phyloP scores from a whole-genome alignment of 2,329 filamentous ascomycete species.

The Incumbomyces delicatus region DNA sequence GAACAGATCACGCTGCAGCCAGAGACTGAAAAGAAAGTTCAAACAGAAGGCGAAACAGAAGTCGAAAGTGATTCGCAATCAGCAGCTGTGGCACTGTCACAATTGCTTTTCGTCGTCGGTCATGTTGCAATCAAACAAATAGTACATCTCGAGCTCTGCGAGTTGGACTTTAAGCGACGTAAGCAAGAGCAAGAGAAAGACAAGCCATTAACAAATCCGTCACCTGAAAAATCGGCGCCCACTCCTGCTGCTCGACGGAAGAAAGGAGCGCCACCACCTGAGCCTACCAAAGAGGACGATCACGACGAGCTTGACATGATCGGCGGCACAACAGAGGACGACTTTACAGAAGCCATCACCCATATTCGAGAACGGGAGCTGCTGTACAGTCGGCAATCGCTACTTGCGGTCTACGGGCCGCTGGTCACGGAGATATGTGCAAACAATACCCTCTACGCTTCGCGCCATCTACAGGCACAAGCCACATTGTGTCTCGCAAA shows the following conservation, averaged over 20 bases:
- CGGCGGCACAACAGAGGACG: conserved; percentile 88
- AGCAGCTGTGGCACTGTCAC: conserved; percentile 68
- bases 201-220: conserved; percentile 25
- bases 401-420: conserved; percentile 84
- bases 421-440: conserved; percentile 88
- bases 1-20: conserved; percentile 8
- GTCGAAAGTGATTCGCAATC: conserved; percentile 44
- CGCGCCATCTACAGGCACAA: conserved; percentile 82
- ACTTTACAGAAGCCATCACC: conserved; percentile 78
- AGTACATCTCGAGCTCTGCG: conserved; percentile 93
- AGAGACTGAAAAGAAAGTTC: conserved; percentile 10
- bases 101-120: conserved; percentile 87
- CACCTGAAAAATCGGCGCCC: conserved; percentile 27
- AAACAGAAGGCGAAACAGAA: conserved; percentile 21
- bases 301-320: conserved; percentile 92
- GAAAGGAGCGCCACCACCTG: conserved; percentile 32
- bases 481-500: conserved; percentile 93
- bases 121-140: conserved; percentile 99
- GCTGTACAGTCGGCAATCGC: conserved; percentile 69
- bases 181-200: conserved; percentile 82
- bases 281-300: conserved; percentile 50
- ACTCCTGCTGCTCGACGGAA: conserved; percentile 36
- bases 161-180: conserved; percentile 92
- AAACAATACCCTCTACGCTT: conserved; percentile 85
- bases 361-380: conserved; percentile 78